A percentile compares a stretch with the other conserved stretches of the same genome.
Conservation (phyloP, 78 protist genomes). For the Dictyostelium capitatum region DNA sequence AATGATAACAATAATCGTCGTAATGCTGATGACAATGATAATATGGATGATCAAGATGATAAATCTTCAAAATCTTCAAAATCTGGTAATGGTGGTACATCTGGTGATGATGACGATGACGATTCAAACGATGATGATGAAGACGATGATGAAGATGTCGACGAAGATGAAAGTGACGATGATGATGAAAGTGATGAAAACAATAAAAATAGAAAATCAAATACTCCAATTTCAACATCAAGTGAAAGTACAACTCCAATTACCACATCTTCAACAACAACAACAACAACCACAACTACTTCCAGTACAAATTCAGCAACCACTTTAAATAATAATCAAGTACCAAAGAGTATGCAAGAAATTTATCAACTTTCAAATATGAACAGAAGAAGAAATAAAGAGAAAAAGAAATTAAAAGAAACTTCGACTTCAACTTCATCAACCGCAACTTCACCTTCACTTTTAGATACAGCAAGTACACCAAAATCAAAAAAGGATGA, state of each 20-base stretch:
- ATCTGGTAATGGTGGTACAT: background rate
- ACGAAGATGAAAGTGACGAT: background rate
- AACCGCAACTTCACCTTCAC: background rate
- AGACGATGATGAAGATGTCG: slow-evolving; percentile 19
- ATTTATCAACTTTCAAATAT: slow-evolving; percentile 78
- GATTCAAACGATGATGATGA: background rate
- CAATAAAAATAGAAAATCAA: background rate
- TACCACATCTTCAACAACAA: background rate
- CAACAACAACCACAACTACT: background rate
- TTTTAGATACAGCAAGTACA: background rate
- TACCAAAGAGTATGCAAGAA: slow-evolving; percentile 85
- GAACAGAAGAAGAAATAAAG: slow-evolving; percentile 75
- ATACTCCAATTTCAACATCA: background rate
- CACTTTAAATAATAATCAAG: slow-evolving; percentile 17
- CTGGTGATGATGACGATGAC: background rate
- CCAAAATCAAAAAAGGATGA: slow-evolving; percentile 32
- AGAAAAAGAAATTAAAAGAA: slow-evolving; percentile 67
- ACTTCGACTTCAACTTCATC: background rate
- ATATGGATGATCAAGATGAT: slow-evolving; percentile 8
- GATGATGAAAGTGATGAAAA: background rate
- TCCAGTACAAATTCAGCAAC: background rate
- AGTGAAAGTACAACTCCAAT: background rate
- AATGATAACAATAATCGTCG: background rate
- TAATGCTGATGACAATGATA: background rate
- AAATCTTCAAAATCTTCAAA: slow-evolving; percentile 8